Conservation (phyloP, 768 basidiomycete genomes). For the Tylopilus plumbeoviolaceoides region DNA sequence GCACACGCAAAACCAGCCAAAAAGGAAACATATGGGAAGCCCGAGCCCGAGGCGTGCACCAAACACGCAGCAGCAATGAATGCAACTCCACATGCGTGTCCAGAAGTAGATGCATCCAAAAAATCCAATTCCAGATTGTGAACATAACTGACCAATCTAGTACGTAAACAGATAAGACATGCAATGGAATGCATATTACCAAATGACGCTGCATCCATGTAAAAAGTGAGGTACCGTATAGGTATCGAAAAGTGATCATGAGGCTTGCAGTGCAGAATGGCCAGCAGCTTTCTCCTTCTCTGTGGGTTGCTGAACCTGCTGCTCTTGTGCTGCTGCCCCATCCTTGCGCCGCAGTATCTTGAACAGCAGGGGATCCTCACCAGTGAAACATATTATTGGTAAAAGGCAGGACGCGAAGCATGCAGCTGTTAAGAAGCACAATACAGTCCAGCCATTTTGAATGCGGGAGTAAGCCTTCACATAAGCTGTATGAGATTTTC, state of each 20-base stretch:
- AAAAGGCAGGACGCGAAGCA: slow-evolving; percentile 38
- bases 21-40: no score
- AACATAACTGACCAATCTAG: no score
- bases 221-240: no score
- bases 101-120: no score
- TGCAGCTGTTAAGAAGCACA: slow-evolving; percentile 47
- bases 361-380: slow-evolving; percentile 40
- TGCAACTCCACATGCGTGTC: no score
- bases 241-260: neutral
- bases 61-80: no score
- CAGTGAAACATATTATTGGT: slow-evolving; percentile 45
- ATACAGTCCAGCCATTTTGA: slow-evolving; percentile 53
- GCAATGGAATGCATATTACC: no score
- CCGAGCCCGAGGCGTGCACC: no score
- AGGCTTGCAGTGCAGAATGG: neutral
- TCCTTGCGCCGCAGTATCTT: slow-evolving; percentile 24
- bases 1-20: no score
- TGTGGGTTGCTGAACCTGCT: neutral
- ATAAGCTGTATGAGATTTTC: slow-evolving; percentile 2
- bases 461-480: slow-evolving; percentile 56
- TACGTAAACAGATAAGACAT: no score
- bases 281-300: slow-evolving; percentile 1
- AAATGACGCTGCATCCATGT: no score
- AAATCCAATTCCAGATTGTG: no score
- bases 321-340: slow-evolving; percentile 1